These are phyloP conservation scores for Solanum lycopersicoides DNA, from an alignment of 257 asterid genomes.

Conservation along the genomic window DNA sequence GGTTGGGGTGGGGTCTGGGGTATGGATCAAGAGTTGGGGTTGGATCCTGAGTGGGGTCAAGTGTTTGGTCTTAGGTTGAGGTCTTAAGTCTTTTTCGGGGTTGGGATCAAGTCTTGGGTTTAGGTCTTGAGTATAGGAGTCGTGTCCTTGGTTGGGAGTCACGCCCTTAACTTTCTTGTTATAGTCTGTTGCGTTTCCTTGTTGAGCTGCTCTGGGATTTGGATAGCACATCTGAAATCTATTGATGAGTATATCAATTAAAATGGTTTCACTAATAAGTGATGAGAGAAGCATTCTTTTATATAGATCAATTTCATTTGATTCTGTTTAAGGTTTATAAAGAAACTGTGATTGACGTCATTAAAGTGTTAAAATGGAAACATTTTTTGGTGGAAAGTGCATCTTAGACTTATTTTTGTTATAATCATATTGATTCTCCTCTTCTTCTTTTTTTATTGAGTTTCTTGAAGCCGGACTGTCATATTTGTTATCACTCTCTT, in stretches of 20 bases:
- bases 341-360: background rate
- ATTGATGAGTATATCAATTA: background rate
- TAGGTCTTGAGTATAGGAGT: background rate
- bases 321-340: no score
- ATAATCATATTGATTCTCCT: no score
- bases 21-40: background rate
- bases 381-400: background rate
- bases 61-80: background rate
- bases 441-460: no score
- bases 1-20: background rate
- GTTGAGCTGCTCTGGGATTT: background rate
- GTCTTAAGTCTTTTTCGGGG: background rate
- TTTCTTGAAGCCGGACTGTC: background rate
- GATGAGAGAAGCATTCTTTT: background rate
- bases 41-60: background rate
- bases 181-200: background rate
- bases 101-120: background rate
- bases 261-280: background rate
- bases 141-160: background rate
- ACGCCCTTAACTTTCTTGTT: background rate
- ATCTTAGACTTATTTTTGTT: no score
- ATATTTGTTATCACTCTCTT: background rate
- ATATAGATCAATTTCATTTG: background rate
- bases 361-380: background rate
- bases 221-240: background rate